Evolutionary conservation across 2,329 filamentous ascomycete species (phyloP).

Genomic region (Didymella segeticola): DNA sequence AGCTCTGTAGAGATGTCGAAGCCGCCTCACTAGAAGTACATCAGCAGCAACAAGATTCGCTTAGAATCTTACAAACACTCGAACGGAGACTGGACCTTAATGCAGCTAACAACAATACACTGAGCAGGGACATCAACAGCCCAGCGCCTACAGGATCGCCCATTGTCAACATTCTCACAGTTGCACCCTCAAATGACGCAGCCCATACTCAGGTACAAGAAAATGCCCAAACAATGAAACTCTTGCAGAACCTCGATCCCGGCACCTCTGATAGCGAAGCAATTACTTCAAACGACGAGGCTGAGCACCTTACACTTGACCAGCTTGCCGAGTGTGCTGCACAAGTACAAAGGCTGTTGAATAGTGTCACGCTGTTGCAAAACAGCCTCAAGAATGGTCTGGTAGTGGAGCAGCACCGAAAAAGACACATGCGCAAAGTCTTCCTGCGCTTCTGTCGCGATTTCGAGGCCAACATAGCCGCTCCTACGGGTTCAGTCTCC

Average conservation of each 20-base stretch:
- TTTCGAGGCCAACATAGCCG: constrained; percentile 26
- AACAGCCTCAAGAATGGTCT: constrained; percentile 12
- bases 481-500: too few relatives aligned
- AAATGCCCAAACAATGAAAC: neutral
- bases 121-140: too few relatives aligned
- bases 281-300: constrained; percentile 26
- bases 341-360: constrained; percentile 33
- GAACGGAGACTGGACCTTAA: constrained; percentile 27
- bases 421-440: constrained; percentile 25
- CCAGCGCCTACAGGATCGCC: neutral
- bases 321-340: constrained; percentile 31
- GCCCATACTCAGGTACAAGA: neutral
- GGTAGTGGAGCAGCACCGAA: constrained; percentile 2
- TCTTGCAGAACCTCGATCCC: constrained; percentile 9
- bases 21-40: constrained; percentile 25
- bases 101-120: too few relatives aligned
- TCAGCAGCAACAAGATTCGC: constrained; percentile 35
- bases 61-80: constrained; percentile 27
- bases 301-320: constrained; percentile 24
- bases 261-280: constrained; percentile 31
- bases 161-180: neutral
- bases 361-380: constrained; percentile 28
- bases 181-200: neutral
- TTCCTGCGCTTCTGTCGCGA: constrained; percentile 35
- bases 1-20: neutral